Evolutionary conservation across 2,329 filamentous ascomycete species (phyloP).

Genomic region (Pleoardoris graminearum): DNA sequence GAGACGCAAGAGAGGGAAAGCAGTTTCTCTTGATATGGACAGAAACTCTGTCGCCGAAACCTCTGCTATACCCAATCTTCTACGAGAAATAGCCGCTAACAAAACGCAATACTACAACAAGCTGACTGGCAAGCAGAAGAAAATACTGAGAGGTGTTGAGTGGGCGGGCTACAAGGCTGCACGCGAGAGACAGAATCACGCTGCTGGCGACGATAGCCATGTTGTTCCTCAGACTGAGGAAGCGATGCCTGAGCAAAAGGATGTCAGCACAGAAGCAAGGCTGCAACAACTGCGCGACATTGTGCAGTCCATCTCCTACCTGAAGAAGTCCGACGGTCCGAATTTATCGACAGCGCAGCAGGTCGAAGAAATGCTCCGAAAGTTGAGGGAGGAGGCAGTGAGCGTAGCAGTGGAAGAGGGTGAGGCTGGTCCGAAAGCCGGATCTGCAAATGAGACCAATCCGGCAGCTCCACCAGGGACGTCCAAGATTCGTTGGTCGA

Average conservation of each 20-base stretch:
- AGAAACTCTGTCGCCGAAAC: no score
- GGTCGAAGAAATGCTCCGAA: background rate
- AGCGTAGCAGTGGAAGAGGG: background rate
- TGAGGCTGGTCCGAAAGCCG: background rate
- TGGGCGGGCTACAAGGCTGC: background rate
- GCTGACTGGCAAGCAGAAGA: no score
- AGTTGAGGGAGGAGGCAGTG: background rate
- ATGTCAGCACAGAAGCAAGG: background rate
- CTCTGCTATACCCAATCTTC: no score
- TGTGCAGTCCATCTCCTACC: constrained; percentile 8
- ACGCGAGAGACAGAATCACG: no score
- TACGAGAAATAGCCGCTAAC: no score
- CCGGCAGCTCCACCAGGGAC: no score
- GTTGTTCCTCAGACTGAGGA: background rate
- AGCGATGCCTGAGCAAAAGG: background rate
- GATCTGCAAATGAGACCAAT: no score
- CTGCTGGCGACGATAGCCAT: no score
- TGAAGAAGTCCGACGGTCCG: background rate
- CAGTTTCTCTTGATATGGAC: no score
- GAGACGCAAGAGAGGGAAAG: background rate
- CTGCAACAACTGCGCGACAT: constrained; percentile 8
- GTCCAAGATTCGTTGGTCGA: background rate
- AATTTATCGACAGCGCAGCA: background rate
- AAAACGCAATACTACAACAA: no score
- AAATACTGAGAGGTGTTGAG: background rate